Evolutionary conservation across 2,329 filamentous ascomycete genomes (phyloP).

Genomic region (Colletotrichum tabaci): DNA sequence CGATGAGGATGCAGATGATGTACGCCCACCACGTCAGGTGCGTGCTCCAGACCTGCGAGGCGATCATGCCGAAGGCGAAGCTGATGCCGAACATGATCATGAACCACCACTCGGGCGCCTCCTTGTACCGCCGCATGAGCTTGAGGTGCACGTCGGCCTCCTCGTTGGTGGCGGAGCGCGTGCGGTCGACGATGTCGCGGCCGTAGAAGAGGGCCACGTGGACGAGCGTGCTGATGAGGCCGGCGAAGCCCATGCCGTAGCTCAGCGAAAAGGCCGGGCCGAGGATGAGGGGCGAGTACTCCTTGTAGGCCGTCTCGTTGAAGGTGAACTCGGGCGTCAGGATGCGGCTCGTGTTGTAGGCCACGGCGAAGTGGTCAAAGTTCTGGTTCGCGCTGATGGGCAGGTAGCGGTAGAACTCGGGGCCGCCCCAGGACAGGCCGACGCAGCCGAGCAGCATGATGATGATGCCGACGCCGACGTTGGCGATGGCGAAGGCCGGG

Average conservation of each 20-base stretch:
- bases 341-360: slow-evolving; percentile 73
- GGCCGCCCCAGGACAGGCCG: slow-evolving; percentile 64
- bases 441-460: slow-evolving; percentile 66
- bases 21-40: slow-evolving; percentile 62
- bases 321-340: slow-evolving; percentile 69
- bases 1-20: slow-evolving; percentile 58
- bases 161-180: slow-evolving; percentile 52
- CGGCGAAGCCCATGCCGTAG: slow-evolving; percentile 72
- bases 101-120: slow-evolving; percentile 73
- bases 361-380: slow-evolving; percentile 73
- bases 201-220: slow-evolving; percentile 69
- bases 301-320: slow-evolving; percentile 72
- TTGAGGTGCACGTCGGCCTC: slow-evolving; percentile 67
- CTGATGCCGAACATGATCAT: slow-evolving; percentile 60
- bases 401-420: slow-evolving; percentile 62
- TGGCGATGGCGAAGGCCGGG: slow-evolving; percentile 70
- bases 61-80: slow-evolving; percentile 63
- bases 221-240: slow-evolving; percentile 66
- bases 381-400: slow-evolving; percentile 66
- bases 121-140: slow-evolving; percentile 70
- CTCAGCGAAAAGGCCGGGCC: slow-evolving; percentile 69
- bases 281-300: slow-evolving; percentile 69
- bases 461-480: slow-evolving; percentile 67
- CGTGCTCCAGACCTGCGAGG: slow-evolving; percentile 54
- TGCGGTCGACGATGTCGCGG: slow-evolving; percentile 58